These are phyloP conservation scores for Penicillium sp. DNA, from an alignment of 2,329 filamentous ascomycete genomes.

Conservation along the genomic window DNA sequence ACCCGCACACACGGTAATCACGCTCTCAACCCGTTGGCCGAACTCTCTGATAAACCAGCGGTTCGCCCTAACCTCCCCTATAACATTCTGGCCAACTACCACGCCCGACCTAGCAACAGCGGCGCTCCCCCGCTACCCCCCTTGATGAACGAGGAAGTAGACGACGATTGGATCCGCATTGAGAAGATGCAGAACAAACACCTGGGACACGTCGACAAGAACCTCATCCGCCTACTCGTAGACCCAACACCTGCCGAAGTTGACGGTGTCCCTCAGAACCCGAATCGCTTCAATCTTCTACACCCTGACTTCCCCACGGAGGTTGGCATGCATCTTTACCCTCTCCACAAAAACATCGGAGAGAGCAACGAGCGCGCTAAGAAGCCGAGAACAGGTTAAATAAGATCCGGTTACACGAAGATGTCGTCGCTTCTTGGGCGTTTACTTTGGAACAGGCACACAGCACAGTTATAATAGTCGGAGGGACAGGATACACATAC, in stretches of 20 bases:
- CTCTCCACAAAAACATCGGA: slow-evolving; percentile 26
- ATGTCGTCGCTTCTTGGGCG: slow-evolving; percentile 3
- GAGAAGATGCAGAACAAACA: slow-evolving; percentile 45
- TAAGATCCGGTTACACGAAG: neutral
- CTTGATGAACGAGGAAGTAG: slow-evolving; percentile 53
- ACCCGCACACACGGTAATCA: slow-evolving; percentile 58
- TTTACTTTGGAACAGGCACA: slow-evolving; percentile 10
- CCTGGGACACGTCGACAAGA: slow-evolving; percentile 47
- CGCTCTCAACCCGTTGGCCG: slow-evolving; percentile 59
- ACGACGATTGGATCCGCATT: slow-evolving; percentile 51
- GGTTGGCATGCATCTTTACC: slow-evolving; percentile 50
- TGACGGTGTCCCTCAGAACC: slow-evolving; percentile 38
- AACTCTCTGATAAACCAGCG: slow-evolving; percentile 57
- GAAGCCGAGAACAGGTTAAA: slow-evolving; percentile 19
- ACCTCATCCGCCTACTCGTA: slow-evolving; percentile 45
- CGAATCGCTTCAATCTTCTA: slow-evolving; percentile 43
- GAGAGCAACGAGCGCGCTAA: slow-evolving; percentile 24
- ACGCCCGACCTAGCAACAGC: slow-evolving; percentile 48
- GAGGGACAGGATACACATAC: neutral
- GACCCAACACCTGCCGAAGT: slow-evolving; percentile 37
- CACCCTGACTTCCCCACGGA: slow-evolving; percentile 51
- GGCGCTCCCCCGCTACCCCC: slow-evolving; percentile 48
- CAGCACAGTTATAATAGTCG: slow-evolving; percentile 1
- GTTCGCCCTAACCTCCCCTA: slow-evolving; percentile 53
- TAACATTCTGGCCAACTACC: slow-evolving; percentile 52